These are phyloP conservation scores for Corynespora cassiicola DNA, from an alignment of 2,329 filamentous ascomycete species.

Conservation along the genomic window DNA sequence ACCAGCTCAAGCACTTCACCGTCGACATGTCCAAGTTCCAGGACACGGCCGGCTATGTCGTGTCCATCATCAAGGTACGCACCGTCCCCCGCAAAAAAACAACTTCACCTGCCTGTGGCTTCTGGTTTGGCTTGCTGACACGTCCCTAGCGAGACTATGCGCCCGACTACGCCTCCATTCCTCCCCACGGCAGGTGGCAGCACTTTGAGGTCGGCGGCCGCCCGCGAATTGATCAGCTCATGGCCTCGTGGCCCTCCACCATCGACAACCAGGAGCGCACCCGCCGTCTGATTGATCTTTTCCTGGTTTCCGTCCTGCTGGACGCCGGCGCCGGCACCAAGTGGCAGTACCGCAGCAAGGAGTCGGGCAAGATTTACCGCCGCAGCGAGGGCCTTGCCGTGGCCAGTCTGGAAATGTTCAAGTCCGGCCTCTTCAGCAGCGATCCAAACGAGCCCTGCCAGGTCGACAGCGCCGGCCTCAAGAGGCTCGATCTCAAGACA, in stretches of 20 bases:
- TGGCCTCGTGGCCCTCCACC: conserved; percentile 71
- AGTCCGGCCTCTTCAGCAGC: conserved; percentile 86
- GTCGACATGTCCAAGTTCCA: conserved; percentile 85
- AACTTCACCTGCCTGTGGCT: background rate
- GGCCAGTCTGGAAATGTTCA: conserved; percentile 88
- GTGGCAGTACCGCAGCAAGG: conserved; percentile 92
- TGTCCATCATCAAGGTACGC: conserved; percentile 91
- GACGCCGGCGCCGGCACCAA: conserved; percentile 88
- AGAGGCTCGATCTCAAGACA: conserved; percentile 73
- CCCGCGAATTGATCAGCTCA: conserved; percentile 74
- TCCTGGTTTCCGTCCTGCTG: conserved; percentile 79
- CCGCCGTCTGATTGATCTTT: conserved; percentile 77
- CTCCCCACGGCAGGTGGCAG: conserved; percentile 85
- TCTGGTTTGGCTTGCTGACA: conserved; percentile 3
- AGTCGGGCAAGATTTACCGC: conserved; percentile 81
- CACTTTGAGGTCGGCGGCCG: conserved; percentile 83
- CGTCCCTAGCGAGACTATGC: conserved; percentile 69
- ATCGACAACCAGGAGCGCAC: conserved; percentile 77
- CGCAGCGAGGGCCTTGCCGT: conserved; percentile 89
- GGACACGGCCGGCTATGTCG: conserved; percentile 84
- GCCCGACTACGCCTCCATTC: conserved; percentile 74
- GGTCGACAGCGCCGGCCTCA: conserved; percentile 84
- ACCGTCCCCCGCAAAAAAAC: background rate
- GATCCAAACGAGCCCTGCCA: conserved; percentile 81
- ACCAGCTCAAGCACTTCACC: conserved; percentile 83